Evolutionary conservation across 192 early-diverging fungal species (phyloP).

Genomic region (Phlyctochytrium planicorne): DNA sequence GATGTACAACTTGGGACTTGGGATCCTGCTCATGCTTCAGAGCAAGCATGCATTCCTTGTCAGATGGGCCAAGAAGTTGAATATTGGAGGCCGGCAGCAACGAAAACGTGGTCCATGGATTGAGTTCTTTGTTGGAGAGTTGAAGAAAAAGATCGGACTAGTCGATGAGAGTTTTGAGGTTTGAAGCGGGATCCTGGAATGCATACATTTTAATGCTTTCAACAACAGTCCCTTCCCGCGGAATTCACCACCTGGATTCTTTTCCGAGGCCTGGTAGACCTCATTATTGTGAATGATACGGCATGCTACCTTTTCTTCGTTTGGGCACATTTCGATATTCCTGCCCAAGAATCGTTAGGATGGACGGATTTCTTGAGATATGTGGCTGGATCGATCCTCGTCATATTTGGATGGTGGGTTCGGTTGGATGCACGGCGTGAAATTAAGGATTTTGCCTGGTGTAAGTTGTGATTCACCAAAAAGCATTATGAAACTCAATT

Average conservation of each 20-base stretch:
- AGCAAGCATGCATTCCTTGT: constrained; percentile 74
- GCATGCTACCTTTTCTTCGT: constrained; percentile 80
- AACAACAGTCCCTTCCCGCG: constrained; percentile 66
- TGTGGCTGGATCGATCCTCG: constrained; percentile 72
- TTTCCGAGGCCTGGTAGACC: constrained; percentile 88
- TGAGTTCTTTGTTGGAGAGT: constrained; percentile 28
- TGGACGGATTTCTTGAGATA: constrained; percentile 66
- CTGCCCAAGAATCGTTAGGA: constrained; percentile 25
- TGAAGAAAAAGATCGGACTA: constrained; percentile 37
- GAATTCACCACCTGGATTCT: constrained; percentile 98
- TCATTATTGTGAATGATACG: constrained; percentile 94
- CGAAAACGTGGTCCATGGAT: constrained; percentile 33
- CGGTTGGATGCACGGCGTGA: constrained; percentile 93
- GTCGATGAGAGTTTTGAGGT: constrained; percentile 66
- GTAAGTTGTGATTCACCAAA: constrained; percentile 51
- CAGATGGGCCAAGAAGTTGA: constrained; percentile 64
- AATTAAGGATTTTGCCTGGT: constrained; percentile 97
- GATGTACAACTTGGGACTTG: constrained; percentile 85
- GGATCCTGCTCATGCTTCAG: constrained; percentile 76
- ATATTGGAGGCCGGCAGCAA: constrained; percentile 44
- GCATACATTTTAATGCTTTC: constrained; percentile 8
- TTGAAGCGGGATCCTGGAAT: constrained; percentile 10
- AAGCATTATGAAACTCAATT: background rate
- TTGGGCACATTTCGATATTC: constrained; percentile 75
- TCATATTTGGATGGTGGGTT: constrained; percentile 94